These are phyloP conservation scores for Aphanocladium album DNA, from an alignment of 2,329 filamentous ascomycete genomes.

Conservation along the genomic window DNA sequence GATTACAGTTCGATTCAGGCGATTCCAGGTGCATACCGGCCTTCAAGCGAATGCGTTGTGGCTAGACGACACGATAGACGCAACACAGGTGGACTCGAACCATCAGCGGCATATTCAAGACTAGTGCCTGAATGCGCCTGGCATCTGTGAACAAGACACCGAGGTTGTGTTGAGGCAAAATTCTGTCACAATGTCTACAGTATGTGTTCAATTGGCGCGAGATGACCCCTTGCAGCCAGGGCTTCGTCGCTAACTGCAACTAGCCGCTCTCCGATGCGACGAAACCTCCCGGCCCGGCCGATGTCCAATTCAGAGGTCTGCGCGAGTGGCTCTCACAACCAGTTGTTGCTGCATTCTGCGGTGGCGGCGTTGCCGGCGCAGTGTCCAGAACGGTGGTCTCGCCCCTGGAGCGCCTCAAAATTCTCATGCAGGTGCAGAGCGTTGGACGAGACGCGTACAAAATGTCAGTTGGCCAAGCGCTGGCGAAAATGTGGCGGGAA, in stretches of 20 bases:
- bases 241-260: background rate
- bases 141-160: background rate
- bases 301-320: conserved; percentile 29
- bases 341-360: conserved; percentile 85
- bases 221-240: background rate
- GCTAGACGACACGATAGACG: background rate
- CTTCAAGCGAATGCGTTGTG: background rate
- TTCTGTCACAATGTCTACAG: conserved; percentile 1
- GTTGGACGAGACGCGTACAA: conserved; percentile 89
- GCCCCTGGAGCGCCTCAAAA: conserved; percentile 91
- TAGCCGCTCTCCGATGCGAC: conserved; percentile 18
- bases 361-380: conserved; percentile 87
- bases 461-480: conserved; percentile 79
- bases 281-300: conserved; percentile 21
- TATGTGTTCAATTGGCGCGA: background rate
- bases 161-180: background rate
- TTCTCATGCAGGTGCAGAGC: conserved; percentile 94
- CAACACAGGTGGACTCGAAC: background rate
- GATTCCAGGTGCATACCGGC: background rate
- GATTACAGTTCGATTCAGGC: background rate
- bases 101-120: background rate
- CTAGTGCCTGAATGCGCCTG: background rate
- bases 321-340: conserved; percentile 66
- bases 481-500: conserved; percentile 93
- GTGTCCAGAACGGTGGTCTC: conserved; percentile 98